phyloP scores from a whole-genome alignment of 108 stramenopile species.

The Schizochytrium sp. region DNA sequence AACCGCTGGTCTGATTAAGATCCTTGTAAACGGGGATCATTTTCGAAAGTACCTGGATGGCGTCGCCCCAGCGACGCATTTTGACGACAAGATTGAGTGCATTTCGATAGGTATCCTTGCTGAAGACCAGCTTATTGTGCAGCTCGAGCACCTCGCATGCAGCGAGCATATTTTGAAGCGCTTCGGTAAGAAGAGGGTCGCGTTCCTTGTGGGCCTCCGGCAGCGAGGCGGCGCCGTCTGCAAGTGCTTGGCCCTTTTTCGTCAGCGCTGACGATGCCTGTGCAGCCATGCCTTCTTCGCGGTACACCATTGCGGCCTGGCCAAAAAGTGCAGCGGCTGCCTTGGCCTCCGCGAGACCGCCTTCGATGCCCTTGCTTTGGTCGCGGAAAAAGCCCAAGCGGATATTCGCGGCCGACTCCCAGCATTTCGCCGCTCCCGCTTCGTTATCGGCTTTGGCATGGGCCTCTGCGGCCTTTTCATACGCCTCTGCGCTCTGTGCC shows the following conservation, averaged over 20 bases:
- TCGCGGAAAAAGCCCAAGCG: not conserved
- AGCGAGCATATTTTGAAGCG: not conserved
- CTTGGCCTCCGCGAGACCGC: not conserved
- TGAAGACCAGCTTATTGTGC: not conserved
- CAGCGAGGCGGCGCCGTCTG: not conserved
- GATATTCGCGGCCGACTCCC: not conserved
- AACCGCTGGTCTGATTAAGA: not conserved
- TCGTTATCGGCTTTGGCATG: not conserved
- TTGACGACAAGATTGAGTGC: not conserved
- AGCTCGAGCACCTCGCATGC: conserved; percentile 3
- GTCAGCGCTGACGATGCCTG: not conserved
- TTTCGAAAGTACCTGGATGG: not conserved
- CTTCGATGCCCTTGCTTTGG: not conserved
- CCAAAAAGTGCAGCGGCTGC: not conserved
- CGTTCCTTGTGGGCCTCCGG: not conserved
- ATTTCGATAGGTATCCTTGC: not conserved
- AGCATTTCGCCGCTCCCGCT: not conserved
- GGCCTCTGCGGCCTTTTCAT: not conserved
- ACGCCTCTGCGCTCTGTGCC: not conserved
- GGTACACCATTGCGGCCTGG: not conserved
- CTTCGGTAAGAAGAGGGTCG: not conserved
- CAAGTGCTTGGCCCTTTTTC: not conserved
- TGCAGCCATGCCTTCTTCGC: not conserved
- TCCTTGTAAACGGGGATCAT: conserved; percentile 17
- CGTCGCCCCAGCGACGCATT: not conserved